phyloP scores from a whole-genome alignment of 768 basidiomycete species.

The Panaeolus cyanescens region DNA sequence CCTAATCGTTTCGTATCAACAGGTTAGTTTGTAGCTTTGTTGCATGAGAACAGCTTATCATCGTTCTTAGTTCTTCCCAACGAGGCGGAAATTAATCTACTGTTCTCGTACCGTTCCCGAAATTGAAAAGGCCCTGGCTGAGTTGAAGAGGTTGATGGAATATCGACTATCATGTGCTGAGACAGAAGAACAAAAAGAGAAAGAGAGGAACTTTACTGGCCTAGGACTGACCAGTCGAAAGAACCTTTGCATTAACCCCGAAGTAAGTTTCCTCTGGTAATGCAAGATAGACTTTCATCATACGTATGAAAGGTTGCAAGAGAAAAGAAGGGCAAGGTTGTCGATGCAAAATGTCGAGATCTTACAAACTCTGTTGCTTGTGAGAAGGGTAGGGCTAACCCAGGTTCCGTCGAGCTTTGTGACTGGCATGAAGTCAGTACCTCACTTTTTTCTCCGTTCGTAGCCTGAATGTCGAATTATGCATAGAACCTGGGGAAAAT shows the following conservation, averaged over 20 bases:
- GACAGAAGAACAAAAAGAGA: constrained; percentile 70
- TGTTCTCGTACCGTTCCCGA: constrained; percentile 99
- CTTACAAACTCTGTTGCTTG: constrained; percentile 84
- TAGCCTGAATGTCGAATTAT: constrained; percentile 8
- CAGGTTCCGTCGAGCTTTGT: constrained; percentile 90
- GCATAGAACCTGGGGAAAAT: constrained; percentile 77
- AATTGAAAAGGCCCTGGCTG: constrained; percentile 96
- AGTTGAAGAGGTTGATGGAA: constrained; percentile 90
- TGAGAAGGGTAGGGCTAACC: constrained; percentile 82
- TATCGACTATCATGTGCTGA: constrained; percentile 80
- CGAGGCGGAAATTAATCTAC: constrained; percentile 92
- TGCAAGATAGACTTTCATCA: neutral
- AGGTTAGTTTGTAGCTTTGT: constrained; percentile 46
- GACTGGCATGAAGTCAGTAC: constrained; percentile 89
- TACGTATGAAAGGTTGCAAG: constrained; percentile 73
- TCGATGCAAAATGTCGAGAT: constrained; percentile 96
- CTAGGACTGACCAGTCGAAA: constrained; percentile 94
- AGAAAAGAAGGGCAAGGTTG: constrained; percentile 98
- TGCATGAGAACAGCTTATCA: neutral
- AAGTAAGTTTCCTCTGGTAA: constrained; percentile 44
- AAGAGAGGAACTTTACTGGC: constrained; percentile 83
- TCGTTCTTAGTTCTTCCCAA: constrained; percentile 80
- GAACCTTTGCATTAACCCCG: constrained; percentile 94
- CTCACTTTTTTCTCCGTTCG: neutral
- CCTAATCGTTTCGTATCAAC: constrained; percentile 97